Conservation (phyloP, 306 rosid species). For the Cajanus cajan region DNA sequence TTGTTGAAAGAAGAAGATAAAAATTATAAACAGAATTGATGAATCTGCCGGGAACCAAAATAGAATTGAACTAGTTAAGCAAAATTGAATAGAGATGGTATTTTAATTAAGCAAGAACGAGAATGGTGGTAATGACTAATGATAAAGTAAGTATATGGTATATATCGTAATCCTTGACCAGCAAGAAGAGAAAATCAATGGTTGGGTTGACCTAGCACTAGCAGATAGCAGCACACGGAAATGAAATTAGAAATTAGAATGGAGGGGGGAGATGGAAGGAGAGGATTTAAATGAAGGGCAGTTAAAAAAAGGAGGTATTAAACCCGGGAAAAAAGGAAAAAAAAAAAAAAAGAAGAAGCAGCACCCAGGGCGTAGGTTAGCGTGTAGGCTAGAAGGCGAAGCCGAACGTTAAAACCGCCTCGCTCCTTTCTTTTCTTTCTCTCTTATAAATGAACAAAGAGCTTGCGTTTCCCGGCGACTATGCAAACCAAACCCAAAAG, state of each 20-base stretch:
- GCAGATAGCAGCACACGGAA: too few relatives aligned
- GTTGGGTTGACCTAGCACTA: conserved; percentile 20
- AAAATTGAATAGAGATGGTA: too few relatives aligned
- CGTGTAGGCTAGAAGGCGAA: not conserved
- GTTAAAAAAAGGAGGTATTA: not conserved
- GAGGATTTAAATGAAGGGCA: not conserved
- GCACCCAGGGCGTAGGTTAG: conserved; percentile 38
- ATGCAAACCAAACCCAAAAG: conserved; percentile 14
- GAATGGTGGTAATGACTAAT: not conserved
- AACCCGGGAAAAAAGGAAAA: conserved; percentile 30
- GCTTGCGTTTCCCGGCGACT: conserved; percentile 56
- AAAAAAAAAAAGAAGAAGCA: not conserved
- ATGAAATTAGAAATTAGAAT: not conserved
- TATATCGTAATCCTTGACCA: conserved; percentile 41
- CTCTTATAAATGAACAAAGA: conserved; percentile 47
- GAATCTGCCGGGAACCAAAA: not conserved
- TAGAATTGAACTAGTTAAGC: too few relatives aligned
- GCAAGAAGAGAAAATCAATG: not conserved
- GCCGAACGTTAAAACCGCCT: conserved; percentile 81
- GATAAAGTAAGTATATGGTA: too few relatives aligned
- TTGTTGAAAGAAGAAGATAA: not conserved
- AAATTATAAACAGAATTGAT: not conserved
- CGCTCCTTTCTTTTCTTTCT: not conserved
- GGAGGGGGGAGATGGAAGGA: too few relatives aligned
- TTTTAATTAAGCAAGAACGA: not conserved